A percentile compares a stretch with the other conserved stretches of the same genome.
Evolutionary conservation across 208 protist genomes (phyloP).

Genomic region (Wallacemonas sp.): DNA sequence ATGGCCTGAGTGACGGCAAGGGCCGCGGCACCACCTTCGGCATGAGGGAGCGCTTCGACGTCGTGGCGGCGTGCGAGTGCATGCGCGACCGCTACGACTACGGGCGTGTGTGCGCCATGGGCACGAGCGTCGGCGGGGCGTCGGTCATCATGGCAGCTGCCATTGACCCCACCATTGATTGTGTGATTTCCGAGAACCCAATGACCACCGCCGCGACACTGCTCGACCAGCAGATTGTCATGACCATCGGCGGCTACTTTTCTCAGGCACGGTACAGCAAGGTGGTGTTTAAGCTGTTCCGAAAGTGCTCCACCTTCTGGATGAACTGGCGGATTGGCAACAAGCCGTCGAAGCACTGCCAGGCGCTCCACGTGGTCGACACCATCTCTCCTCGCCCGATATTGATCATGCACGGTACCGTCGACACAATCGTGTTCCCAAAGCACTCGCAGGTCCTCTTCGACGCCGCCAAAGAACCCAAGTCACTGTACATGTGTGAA

Average conservation of each 20-base stretch:
- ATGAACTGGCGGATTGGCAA: constrained; percentile 87
- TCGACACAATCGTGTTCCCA: constrained; percentile 81
- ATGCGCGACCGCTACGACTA: constrained; percentile 69
- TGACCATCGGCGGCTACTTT: constrained; percentile 74
- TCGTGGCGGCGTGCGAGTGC: constrained; percentile 72
- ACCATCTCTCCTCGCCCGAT: constrained; percentile 76
- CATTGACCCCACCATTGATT: constrained; percentile 82
- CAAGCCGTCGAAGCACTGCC: constrained; percentile 78
- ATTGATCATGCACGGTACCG: constrained; percentile 89
- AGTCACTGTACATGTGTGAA: constrained; percentile 86
- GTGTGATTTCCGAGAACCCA: constrained; percentile 89
- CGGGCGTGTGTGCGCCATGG: constrained; percentile 78
- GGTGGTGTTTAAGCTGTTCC: constrained; percentile 69
- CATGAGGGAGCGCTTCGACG: constrained; percentile 89
- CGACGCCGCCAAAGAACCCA: constrained; percentile 76
- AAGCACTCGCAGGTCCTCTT: constrained; percentile 83
- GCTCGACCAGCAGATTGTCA: constrained; percentile 78
- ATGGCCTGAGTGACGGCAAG: constrained; percentile 82
- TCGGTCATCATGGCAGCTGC: constrained; percentile 90
- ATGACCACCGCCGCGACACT: constrained; percentile 80
- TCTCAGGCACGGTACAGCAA: constrained; percentile 46
- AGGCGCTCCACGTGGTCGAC: constrained; percentile 82
- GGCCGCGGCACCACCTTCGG: constrained; percentile 87
- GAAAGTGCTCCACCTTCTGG: constrained; percentile 62
- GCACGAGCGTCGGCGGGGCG: constrained; percentile 87